Base-by-base conservation (phyloP, 2,329 filamentous ascomycete genomes). In the Trichophyton verrucosum region DNA sequence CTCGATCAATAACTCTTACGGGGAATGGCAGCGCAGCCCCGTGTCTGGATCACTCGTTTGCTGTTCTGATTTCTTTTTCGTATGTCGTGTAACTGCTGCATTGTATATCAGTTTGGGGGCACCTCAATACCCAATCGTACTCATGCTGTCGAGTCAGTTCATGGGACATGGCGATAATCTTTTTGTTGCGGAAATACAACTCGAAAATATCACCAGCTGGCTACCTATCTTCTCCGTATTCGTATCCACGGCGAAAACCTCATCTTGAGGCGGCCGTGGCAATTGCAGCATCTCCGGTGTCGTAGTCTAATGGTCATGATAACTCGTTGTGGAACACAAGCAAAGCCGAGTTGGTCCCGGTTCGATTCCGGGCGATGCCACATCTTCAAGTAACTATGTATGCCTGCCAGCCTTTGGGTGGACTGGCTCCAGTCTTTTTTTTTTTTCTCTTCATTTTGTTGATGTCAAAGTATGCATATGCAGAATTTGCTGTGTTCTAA, bases 321-420 rank as follows among this genome's bases (percentile, higher is more conserved):
- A 53, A 53, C 49, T 30, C 27, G 49, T 53, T 53, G 49, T 53
- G 49, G 49, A 53, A 30, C 22, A n/a, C 22, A n/a, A 44, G 40
- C 40, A 53, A 33, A 20, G 17, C 27, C 49, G 49, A 53, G 27
- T 53, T 53, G 24, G 49, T 53, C 49, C 49, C 49, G 22, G 27
- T 53, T 53, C 49, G 49, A 53, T 53, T 53, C 49, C 27, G 49
- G 49, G 49, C 22, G 49, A 53, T 53, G 49, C 49, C 49, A 53
- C 49, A 53, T 24, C 22, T 44, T 27, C 49, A 53, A 30, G 17
- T 27, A n/a, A 30, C 27, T 6, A 30, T 30, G 27, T 1, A 6
- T 53, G 22, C 27, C 47, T n/a, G 22, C 27, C 47, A 22, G 44
- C 17, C 17, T 24, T 22, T 1, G 4, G 9, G 3, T 7, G 6